A percentile compares a stretch with the other conserved stretches of the same genome.
phyloP scores from a whole-genome alignment of 768 basidiomycete species.

The Thelephora ganbajun region DNA sequence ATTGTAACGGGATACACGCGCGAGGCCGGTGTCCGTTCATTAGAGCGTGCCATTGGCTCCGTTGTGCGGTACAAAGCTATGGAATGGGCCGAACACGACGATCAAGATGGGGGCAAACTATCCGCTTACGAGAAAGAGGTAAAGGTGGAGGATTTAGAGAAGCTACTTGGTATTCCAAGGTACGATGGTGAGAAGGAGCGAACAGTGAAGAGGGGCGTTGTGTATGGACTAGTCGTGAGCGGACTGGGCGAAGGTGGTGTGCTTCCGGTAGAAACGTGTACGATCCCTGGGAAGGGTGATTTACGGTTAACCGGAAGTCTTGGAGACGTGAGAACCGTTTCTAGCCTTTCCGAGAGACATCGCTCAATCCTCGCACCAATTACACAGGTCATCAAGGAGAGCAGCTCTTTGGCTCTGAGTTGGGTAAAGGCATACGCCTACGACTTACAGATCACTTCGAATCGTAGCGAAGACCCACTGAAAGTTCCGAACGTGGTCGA shows the following conservation, averaged over 20 bases:
- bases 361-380: background rate
- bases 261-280: constrained; percentile 72
- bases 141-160: constrained; percentile 60
- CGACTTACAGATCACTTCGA: constrained; percentile 61
- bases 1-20: constrained; percentile 74
- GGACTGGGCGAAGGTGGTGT: constrained; percentile 81
- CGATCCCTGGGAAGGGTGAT: constrained; percentile 59
- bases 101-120: constrained; percentile 16
- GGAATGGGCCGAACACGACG: constrained; percentile 66
- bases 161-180: constrained; percentile 66
- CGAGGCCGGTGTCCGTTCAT: constrained; percentile 85
- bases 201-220: constrained; percentile 61
- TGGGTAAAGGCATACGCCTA: constrained; percentile 87
- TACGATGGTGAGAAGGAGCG: constrained; percentile 69
- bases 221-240: constrained; percentile 80
- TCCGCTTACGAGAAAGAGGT: constrained; percentile 45
- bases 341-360: background rate
- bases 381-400: constrained; percentile 74
- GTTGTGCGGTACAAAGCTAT: constrained; percentile 91
- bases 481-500: constrained; percentile 63
- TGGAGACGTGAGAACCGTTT: constrained; percentile 41
- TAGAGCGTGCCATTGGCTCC: constrained; percentile 77
- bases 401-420: constrained; percentile 77
- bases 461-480: constrained; percentile 58
- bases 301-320: constrained; percentile 74